Conservation (phyloP, 345 rosid species). For the Dovyalis caffra region DNA sequence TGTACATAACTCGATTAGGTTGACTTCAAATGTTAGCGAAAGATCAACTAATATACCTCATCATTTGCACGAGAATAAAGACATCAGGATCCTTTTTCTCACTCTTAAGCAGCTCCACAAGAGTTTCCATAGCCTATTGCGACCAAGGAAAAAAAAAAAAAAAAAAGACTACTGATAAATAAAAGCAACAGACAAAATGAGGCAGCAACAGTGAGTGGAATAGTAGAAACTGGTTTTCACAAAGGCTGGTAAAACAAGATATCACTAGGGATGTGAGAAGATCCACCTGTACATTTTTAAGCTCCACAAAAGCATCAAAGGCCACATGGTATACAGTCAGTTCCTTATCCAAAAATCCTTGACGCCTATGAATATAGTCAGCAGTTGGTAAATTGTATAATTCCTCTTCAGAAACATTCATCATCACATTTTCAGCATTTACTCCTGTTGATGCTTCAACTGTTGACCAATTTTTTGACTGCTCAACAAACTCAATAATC, state of each 20-base stretch:
- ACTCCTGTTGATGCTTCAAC: slow-evolving; percentile 48
- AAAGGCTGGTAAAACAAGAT: slow-evolving; percentile 10
- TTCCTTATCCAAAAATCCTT: slow-evolving; percentile 57
- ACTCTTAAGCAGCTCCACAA: slow-evolving; percentile 75
- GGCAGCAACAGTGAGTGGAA: not conserved
- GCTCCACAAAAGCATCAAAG: slow-evolving; percentile 78
- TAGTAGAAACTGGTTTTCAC: not conserved
- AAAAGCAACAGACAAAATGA: not conserved
- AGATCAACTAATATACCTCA: slow-evolving; percentile 50
- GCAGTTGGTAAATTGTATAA: slow-evolving; percentile 84
- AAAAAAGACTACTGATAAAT: not conserved
- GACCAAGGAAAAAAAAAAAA: slow-evolving; percentile 5
- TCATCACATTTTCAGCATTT: slow-evolving; percentile 70
- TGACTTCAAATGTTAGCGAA: not conserved
- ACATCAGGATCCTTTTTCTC: slow-evolving; percentile 63
- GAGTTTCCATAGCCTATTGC: slow-evolving; percentile 65
- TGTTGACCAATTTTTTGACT: slow-evolving; percentile 87
- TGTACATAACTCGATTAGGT: not conserved
- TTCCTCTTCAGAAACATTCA: slow-evolving; percentile 81
- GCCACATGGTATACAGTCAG: slow-evolving; percentile 83
- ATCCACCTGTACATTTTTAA: slow-evolving; percentile 69
- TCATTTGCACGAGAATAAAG: slow-evolving; percentile 55
- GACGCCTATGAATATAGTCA: slow-evolving; percentile 57
- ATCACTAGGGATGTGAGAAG: slow-evolving; percentile 12
- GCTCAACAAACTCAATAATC: slow-evolving; percentile 87